Base-by-base conservation (phyloP, 1,284 basidiomycete genomes). In the Marasmius sp. region DNA sequence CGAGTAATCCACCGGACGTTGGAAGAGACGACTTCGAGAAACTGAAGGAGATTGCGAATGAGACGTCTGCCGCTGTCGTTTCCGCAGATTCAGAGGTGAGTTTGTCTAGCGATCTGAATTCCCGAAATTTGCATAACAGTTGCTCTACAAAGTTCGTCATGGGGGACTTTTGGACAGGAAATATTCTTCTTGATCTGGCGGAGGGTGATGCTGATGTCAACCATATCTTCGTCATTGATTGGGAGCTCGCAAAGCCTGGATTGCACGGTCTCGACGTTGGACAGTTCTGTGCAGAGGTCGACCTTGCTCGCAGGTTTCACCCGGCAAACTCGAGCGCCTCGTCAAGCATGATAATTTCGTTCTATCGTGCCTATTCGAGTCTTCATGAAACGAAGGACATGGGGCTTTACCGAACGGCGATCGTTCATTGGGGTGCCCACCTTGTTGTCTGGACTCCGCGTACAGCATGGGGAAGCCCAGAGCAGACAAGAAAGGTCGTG, bases 161-260 rank as follows among this genome's bases (percentile, higher is more conserved):
- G 82, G 87, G 87, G 1, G 87, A 89, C 68, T 85, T 88, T 66
- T 89, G 87, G 87, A 80, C 87, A 1, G 87, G 86, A 0, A 88
- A 89, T 65, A 67, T 88, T 47, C 71, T 87, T 56, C 66, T 87
- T 18, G 67, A 64, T 16, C 64, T 77, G 7, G 69, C 70, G 22
- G 61, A 66, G 58, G 61, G 67, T n/a, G 67, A 65, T 16, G 16
- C 45, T 14, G 66, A 67, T 1, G 63, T 82, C 45, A 71, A 76
- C 64, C 75, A 72, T 11, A 65, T 85, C n/a, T 78, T 72, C 56
- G 74, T 87, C 37, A 65, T 87, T 50, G 86, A 89, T 69, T 89
- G 87, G 87, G 85, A 88, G 66, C 45, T 85, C 18, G 69, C 76
- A 33, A 85, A 80, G 69, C 74, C 81, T 0, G 85, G 87, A 12